A percentile compares a stretch with the other conserved stretches of the same genome.
Conservation (phyloP, 2,329 filamentous ascomycete genomes). For the Cercospora sesami region DNA sequence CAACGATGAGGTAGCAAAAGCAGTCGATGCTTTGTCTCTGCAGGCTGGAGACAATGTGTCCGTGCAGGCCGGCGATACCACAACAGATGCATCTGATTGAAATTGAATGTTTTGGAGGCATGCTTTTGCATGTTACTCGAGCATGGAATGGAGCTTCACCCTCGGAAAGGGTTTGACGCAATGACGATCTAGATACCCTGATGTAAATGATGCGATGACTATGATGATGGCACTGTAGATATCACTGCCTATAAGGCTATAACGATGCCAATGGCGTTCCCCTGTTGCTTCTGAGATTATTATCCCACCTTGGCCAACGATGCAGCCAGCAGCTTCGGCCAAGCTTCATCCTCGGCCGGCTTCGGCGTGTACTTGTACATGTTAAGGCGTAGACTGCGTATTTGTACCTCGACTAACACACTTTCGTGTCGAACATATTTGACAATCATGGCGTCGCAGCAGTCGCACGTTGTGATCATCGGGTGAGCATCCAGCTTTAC, state of each 20-base stretch:
- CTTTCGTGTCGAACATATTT: not conserved
- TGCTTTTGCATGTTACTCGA: not conserved
- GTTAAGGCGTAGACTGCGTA: not conserved
- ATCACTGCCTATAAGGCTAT: not conserved
- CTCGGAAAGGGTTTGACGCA: constrained; percentile 1
- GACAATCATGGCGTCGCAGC: constrained; percentile 14
- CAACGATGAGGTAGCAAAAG: constrained; percentile 73
- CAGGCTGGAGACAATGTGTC: constrained; percentile 26
- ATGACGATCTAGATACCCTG: constrained; percentile 13
- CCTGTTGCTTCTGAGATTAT: not conserved
- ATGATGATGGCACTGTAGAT: constrained; percentile 6
- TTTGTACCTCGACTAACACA: not conserved
- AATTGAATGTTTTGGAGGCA: not conserved
- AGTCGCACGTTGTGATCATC: constrained; percentile 24
- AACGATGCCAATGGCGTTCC: not conserved
- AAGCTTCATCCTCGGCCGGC: constrained; percentile 11
- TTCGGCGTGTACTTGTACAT: constrained; percentile 1
- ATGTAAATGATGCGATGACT: constrained; percentile 13
- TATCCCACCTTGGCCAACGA: not conserved
- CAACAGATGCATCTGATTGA: constrained; percentile 14
- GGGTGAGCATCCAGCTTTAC: constrained; percentile 18
- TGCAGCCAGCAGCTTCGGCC: constrained; percentile 10
- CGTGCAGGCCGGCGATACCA: constrained; percentile 12
- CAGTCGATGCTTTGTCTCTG: constrained; percentile 52
- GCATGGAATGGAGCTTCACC: constrained; percentile 11